These are phyloP conservation scores for Rhynchosporium secalis DNA, from an alignment of 2,329 filamentous ascomycete genomes.

Conservation along the genomic window DNA sequence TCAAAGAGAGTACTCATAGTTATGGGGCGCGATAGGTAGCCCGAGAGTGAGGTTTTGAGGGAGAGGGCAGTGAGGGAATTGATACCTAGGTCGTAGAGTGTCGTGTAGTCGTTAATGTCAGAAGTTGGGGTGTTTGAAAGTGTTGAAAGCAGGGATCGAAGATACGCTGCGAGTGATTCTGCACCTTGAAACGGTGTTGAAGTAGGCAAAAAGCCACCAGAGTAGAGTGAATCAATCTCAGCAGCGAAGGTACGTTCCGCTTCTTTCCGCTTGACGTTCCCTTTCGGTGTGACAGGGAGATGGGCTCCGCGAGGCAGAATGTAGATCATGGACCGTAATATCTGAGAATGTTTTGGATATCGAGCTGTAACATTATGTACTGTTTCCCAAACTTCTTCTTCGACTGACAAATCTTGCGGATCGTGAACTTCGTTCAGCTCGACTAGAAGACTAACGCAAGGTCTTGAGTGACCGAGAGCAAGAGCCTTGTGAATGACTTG, in stretches of 20 bases:
- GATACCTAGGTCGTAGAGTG: slow-evolving; percentile 35
- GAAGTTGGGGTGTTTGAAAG: slow-evolving; percentile 24
- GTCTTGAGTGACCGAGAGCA: slow-evolving; percentile 35
- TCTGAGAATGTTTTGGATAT: slow-evolving; percentile 33
- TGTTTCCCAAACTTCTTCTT: slow-evolving; percentile 27
- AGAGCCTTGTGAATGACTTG: slow-evolving; percentile 33
- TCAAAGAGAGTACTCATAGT: slow-evolving; percentile 38
- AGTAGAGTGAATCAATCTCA: slow-evolving; percentile 33
- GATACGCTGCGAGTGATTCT: slow-evolving; percentile 26
- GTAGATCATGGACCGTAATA: slow-evolving; percentile 36
- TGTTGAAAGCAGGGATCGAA: slow-evolving; percentile 27
- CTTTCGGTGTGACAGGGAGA: slow-evolving; percentile 39
- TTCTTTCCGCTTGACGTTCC: slow-evolving; percentile 40
- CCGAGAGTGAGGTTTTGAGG: slow-evolving; percentile 32
- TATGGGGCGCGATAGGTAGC: slow-evolving; percentile 30
- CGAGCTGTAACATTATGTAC: slow-evolving; percentile 31
- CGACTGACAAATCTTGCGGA: slow-evolving; percentile 13
- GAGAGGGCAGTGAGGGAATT: slow-evolving; percentile 34
- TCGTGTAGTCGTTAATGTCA: slow-evolving; percentile 32
- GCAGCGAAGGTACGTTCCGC: slow-evolving; percentile 32
- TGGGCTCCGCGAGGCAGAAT: slow-evolving; percentile 31
- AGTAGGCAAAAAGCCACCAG: slow-evolving; percentile 6
- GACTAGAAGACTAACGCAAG: slow-evolving; percentile 34
- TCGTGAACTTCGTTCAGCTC: slow-evolving; percentile 33
- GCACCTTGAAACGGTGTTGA: slow-evolving; percentile 2